Percentiles rank a stretch among this genome's conserved stretches.
Evolutionary conservation across 2,329 filamentous ascomycete species (phyloP).

Genomic region (Aspergillus aculeatinus): DNA sequence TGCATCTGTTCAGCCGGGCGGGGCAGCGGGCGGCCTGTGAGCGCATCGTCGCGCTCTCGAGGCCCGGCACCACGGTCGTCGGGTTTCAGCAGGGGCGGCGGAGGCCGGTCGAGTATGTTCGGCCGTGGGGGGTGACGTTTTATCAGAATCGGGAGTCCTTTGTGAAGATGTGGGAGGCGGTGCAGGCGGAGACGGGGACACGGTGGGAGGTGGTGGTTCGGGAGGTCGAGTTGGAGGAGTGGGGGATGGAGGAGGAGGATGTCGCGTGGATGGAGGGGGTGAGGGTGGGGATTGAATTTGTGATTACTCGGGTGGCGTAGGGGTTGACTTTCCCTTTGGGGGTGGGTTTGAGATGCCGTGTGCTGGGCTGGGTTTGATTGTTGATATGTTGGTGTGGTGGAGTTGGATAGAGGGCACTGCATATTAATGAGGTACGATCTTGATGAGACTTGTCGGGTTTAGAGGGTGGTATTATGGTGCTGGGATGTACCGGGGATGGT

Average conservation of each 20-base stretch:
- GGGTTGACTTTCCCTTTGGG: too few species aligned
- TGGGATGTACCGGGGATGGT: too few species aligned
- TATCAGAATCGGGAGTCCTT: slow-evolving; percentile 5
- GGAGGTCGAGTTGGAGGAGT: background rate
- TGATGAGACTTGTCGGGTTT: too few species aligned
- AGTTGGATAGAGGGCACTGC: too few species aligned
- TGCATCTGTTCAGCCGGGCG: slow-evolving; percentile 8
- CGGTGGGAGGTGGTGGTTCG: slow-evolving; percentile 1
- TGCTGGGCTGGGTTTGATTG: too few species aligned
- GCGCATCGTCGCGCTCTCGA: slow-evolving; percentile 7
- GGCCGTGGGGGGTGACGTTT: slow-evolving; percentile 11
- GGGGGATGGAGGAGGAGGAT: slow-evolving; percentile 10
- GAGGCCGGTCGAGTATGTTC: background rate
- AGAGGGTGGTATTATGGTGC: too few species aligned
- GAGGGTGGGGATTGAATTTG: slow-evolving; percentile 5
- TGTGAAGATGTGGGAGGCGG: background rate
- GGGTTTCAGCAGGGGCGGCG: slow-evolving; percentile 5
- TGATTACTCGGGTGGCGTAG: background rate
- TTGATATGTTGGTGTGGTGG: too few species aligned
- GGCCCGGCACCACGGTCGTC: background rate
- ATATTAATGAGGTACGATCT: too few species aligned
- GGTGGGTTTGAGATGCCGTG: background rate
- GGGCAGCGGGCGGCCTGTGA: slow-evolving; percentile 5
- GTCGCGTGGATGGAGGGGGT: slow-evolving; percentile 10
- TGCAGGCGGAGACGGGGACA: background rate